Conservation (phyloP, 2,329 filamentous ascomycete species). For the Tolypocladium amazonense region DNA sequence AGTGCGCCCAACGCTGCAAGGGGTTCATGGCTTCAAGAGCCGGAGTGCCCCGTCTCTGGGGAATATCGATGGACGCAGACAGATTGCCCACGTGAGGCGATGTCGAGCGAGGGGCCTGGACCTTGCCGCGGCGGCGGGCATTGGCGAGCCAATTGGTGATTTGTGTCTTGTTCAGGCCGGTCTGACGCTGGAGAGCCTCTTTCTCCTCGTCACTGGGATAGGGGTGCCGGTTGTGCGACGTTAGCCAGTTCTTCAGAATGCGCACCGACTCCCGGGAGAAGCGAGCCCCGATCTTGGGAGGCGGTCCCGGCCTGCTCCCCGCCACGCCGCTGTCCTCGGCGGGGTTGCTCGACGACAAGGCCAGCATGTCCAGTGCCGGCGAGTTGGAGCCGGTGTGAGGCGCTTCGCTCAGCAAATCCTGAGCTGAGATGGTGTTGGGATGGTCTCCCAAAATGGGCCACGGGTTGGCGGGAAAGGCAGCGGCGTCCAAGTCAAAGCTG, state of each 20-base stretch:
- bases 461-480: constrained; percentile 33
- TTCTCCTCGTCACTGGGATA: constrained; percentile 87
- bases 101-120: constrained; percentile 53
- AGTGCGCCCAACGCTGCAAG: constrained; percentile 48
- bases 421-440: constrained; percentile 22
- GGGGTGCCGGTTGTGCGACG: constrained; percentile 68
- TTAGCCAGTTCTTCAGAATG: constrained; percentile 75
- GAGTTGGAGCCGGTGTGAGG: constrained; percentile 13
- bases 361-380: constrained; percentile 16
- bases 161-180: constrained; percentile 71
- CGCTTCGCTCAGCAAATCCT: constrained; percentile 14
- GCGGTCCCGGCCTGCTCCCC: constrained; percentile 16
- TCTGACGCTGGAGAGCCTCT: constrained; percentile 64
- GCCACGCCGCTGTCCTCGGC: constrained; percentile 10
- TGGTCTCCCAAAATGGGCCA: constrained; percentile 35
- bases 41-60: constrained; percentile 46
- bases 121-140: constrained; percentile 72
- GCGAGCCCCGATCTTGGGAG: constrained; percentile 58
- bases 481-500: constrained; percentile 20
- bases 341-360: constrained; percentile 8
- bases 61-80: constrained; percentile 62
- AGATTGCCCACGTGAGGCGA: constrained; percentile 57
- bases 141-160: constrained; percentile 92
- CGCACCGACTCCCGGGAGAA: constrained; percentile 75
- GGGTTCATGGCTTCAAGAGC: constrained; percentile 43